Conservation (phyloP, 2,329 filamentous ascomycete genomes). For the Claviceps digitariae region DNA sequence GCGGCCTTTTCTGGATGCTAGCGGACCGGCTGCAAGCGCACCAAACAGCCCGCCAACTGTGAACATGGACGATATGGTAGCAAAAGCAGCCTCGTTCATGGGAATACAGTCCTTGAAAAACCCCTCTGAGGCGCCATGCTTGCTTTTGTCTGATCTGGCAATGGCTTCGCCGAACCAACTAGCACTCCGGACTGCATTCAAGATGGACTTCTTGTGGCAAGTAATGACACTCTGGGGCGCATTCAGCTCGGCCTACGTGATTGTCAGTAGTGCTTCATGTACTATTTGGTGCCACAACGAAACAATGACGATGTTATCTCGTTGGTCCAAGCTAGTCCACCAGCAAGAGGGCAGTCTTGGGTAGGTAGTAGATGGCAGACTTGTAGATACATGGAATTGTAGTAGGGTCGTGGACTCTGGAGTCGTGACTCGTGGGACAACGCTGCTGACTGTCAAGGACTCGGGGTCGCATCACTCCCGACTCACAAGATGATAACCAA, state of each 20-base stretch:
- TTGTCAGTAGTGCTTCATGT: not conserved
- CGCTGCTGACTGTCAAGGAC: not conserved
- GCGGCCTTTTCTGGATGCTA: conserved; percentile 67
- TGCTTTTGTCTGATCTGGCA: conserved; percentile 10
- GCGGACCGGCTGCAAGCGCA: conserved; percentile 63
- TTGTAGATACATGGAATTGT: no score
- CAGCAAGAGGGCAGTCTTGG: no score
- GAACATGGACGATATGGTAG: conserved; percentile 78
- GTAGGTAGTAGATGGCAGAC: no score
- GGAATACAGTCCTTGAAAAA: conserved; percentile 66
- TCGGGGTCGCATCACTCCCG: not conserved
- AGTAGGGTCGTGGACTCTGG: no score
- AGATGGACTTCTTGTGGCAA: conserved; percentile 48
- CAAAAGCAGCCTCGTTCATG: conserved; percentile 73
- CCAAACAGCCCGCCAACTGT: conserved; percentile 79
- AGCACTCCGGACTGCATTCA: conserved; percentile 15
- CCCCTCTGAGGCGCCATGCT: conserved; percentile 6
- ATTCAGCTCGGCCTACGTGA: conserved; percentile 67
- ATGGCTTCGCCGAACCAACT: conserved; percentile 15
- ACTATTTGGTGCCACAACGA: not conserved
- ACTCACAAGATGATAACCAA: conserved; percentile 80
- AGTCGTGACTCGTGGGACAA: no score
- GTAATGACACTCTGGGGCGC: conserved; percentile 89
- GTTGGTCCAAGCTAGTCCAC: no score
- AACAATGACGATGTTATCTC: no score